Evolutionary conservation across 345 rosid species (phyloP).

Genomic region (Garcia nutans): DNA sequence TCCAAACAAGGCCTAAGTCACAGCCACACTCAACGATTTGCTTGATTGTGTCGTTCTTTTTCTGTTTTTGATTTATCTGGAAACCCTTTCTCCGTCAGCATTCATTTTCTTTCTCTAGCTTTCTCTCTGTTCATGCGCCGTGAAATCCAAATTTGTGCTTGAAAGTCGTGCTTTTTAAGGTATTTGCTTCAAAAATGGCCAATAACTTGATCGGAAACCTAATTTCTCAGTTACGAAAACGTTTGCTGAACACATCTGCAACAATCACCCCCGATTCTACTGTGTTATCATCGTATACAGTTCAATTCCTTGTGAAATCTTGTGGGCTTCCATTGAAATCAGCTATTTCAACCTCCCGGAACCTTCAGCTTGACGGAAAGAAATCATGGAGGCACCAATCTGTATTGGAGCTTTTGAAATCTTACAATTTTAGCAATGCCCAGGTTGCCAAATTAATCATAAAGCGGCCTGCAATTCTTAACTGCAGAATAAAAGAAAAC

Average conservation of each 20-base stretch:
- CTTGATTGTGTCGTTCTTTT: not conserved
- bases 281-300: constrained; percentile 8
- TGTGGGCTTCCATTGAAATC: constrained; percentile 25
- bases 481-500: not conserved
- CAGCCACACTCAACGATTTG: no score
- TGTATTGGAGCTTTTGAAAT: constrained; percentile 10
- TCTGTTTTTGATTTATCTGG: no score
- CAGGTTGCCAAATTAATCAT: constrained; percentile 23
- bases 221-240: not conserved
- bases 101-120: not conserved
- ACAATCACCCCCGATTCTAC: not conserved
- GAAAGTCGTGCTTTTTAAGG: no score
- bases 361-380: constrained; percentile 10
- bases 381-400: constrained; percentile 7
- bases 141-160: not conserved
- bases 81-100: not conserved
- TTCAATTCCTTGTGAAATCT: constrained; percentile 17
- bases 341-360: constrained; percentile 22
- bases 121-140: not conserved
- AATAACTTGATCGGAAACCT: not conserved
- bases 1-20: no score
- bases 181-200: not conserved
- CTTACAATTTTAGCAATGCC: constrained; percentile 17
- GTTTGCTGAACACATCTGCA: constrained; percentile 4
- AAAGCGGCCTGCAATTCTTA: constrained; percentile 16